Base-by-base conservation (phyloP, 495 filamentous ascomycete genomes). In the Penicillium steckii region DNA sequence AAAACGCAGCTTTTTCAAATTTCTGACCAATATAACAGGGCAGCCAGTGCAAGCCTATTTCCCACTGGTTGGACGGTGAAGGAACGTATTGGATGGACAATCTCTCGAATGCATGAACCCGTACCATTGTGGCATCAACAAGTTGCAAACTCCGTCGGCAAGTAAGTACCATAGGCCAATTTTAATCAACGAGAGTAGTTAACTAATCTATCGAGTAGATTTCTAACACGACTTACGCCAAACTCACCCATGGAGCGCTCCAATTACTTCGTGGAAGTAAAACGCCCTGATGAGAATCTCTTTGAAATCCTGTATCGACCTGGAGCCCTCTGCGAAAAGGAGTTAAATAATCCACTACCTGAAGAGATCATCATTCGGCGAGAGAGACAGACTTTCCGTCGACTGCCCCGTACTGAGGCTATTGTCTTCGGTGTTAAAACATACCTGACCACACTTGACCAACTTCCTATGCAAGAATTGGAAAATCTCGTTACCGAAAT, bases 401-500 rank as follows among this genome's bases (percentile, higher is more conserved):
- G 77, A 2, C 59, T 84, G 30, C 74, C 74, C 21, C 70, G 73
- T 1, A 75, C 73, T 1, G 67, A 66, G 0, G 66, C 79, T 0
- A 70, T 84, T 10, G 60, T 80, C 8, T 83, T 84, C 53, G 79
- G 76, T 1, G 81, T 83, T 8, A 77, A 80, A 54, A 84, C 81
- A 1, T 75, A 69, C 17, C 63, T 83, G 47, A 70, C 70, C 4
- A 61, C 68, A 1, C 52, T 82, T 10, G 69, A 74, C 12, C 72
- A 82, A 48, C 59, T 81, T 24, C 66, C 71, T 7, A 72, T 69
- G 58, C 59, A 75, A 33, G 70, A 75, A 59, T 55, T 77, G 22
- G 62, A 66, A 43, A 73, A 73, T 25, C 60, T 79, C 5, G 75
- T 69, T 15, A 73, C 61, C 17, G 77, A 81, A 51, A 75, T 82